Conservation (phyloP, 2,329 filamentous ascomycete species). For the Zasmidium angulare region DNA sequence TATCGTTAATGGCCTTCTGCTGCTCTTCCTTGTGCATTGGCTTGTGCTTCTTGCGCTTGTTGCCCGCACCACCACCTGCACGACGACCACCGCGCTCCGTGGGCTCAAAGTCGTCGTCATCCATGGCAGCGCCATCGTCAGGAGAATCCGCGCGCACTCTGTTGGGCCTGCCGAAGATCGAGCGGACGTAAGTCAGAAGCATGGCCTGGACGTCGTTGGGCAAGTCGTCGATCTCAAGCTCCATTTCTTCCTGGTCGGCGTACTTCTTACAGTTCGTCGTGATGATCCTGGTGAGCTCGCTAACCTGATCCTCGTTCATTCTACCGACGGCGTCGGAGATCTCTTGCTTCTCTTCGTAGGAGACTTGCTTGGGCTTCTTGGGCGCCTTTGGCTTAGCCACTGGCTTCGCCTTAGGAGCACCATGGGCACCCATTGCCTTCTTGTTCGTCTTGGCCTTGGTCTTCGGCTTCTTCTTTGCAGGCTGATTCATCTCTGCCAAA, state of each 20-base stretch:
- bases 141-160: slow-evolving; percentile 26
- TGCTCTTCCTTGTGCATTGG: slow-evolving; percentile 74
- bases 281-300: slow-evolving; percentile 83
- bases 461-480: slow-evolving; percentile 42
- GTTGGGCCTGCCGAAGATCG: slow-evolving; percentile 39
- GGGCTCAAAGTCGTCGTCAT: slow-evolving; percentile 53
- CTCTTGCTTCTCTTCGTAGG: slow-evolving; percentile 80
- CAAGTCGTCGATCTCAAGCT: slow-evolving; percentile 65
- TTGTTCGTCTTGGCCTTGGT: slow-evolving; percentile 21
- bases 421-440: slow-evolving; percentile 16
- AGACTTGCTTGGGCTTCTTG: slow-evolving; percentile 66
- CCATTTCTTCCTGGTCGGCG: slow-evolving; percentile 58
- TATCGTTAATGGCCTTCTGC: slow-evolving; percentile 64
- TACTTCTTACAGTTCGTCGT: slow-evolving; percentile 77
- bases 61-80: slow-evolving; percentile 38
- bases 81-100: slow-evolving; percentile 22
- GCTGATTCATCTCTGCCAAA: slow-evolving; percentile 46
- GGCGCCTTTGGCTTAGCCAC: slow-evolving; percentile 44
- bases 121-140: slow-evolving; percentile 36
- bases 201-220: slow-evolving; percentile 55
- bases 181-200: slow-evolving; percentile 56
- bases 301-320: slow-evolving; percentile 74
- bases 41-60: slow-evolving; percentile 70
- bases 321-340: slow-evolving; percentile 63
- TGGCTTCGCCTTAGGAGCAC: slow-evolving; percentile 45